Percentiles rank a stretch among this genome's conserved stretches.
phyloP scores from a whole-genome alignment of 1,284 basidiomycete genomes.

The Chalciporus sp. region DNA sequence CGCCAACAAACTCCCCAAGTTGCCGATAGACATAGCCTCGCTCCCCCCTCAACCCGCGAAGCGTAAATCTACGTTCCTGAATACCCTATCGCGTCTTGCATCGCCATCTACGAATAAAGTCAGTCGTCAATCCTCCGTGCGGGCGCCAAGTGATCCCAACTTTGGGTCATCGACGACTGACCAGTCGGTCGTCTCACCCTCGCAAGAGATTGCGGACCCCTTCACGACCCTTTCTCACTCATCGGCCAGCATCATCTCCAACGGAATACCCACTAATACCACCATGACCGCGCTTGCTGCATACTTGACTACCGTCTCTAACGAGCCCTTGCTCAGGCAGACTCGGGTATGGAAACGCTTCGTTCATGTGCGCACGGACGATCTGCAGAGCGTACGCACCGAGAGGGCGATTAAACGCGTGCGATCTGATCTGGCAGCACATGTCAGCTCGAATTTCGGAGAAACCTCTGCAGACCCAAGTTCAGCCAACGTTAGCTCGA shows the following conservation, averaged over 20 bases:
- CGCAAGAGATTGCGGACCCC: conserved; percentile 60
- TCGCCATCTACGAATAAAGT: conserved; percentile 57
- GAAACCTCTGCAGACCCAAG: conserved; percentile 23
- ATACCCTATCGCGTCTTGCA: conserved; percentile 77
- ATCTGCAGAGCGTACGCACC: conserved; percentile 81
- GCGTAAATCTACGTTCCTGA: conserved; percentile 79
- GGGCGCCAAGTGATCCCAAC: conserved; percentile 33
- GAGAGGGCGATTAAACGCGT: conserved; percentile 88
- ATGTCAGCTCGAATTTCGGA: conserved; percentile 41
- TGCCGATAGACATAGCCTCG: conserved; percentile 59
- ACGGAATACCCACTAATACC: conserved; percentile 37
- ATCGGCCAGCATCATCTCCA: conserved; percentile 25
- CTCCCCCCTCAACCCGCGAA: conserved; percentile 58
- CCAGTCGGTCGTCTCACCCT: conserved; percentile 51
- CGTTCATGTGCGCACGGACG: conserved; percentile 80
- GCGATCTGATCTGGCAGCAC: conserved; percentile 79
- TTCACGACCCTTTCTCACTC: conserved; percentile 48
- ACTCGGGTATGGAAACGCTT: conserved; percentile 84
- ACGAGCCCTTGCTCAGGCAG: conserved; percentile 61
- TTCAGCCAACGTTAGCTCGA: conserved; percentile 32
- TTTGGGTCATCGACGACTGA: conserved; percentile 31
- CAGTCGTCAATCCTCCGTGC: conserved; percentile 41
- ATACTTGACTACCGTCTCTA: conserved; percentile 78
- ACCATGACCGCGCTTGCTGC: conserved; percentile 72
- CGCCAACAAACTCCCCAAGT: conserved; percentile 53